phyloP scores from a whole-genome alignment of 2,329 filamentous ascomycete genomes.

The Claviceps pusilla region DNA sequence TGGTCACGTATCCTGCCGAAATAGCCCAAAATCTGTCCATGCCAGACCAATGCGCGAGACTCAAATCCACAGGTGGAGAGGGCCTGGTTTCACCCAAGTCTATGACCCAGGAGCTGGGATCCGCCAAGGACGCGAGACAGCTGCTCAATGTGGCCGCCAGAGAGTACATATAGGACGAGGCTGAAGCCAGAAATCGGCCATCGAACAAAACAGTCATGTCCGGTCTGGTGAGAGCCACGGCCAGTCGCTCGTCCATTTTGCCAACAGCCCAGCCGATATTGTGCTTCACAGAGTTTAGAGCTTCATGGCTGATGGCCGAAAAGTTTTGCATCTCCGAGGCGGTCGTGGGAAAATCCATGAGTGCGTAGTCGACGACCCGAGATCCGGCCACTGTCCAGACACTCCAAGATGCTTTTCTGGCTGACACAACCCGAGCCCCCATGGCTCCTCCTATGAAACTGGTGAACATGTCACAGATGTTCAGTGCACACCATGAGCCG shows the following conservation, averaged over 20 bases:
- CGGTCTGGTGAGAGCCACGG: constrained; percentile 32
- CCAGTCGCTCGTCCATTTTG: constrained; percentile 18
- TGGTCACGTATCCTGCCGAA: constrained; percentile 62
- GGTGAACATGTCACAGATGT: constrained; percentile 24
- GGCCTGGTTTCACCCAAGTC: constrained; percentile 32
- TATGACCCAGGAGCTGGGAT: constrained; percentile 44
- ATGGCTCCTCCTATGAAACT: constrained; percentile 19
- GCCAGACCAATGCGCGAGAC: constrained; percentile 51
- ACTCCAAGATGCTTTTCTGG: constrained; percentile 26
- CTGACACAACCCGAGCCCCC: constrained; percentile 15
- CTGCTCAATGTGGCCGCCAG: constrained; percentile 10
- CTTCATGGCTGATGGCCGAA: constrained; percentile 60
- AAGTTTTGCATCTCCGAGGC: constrained; percentile 58
- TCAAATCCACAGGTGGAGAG: constrained; percentile 31
- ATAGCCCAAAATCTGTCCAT: constrained; percentile 58
- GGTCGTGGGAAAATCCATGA: constrained; percentile 35
- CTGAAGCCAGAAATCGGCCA: constrained; percentile 5
- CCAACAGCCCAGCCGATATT: constrained; percentile 29
- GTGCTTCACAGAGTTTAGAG: constrained; percentile 45
- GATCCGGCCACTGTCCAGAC: constrained; percentile 28
- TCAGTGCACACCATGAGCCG: constrained; percentile 27
- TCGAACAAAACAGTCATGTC: constrained; percentile 17
- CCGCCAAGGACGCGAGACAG: constrained; percentile 19
- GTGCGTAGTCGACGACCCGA: constrained; percentile 34
- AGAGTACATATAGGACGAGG: constrained; percentile 1